phyloP scores from a whole-genome alignment of 768 basidiomycete species.

The Leccinum obscurum region DNA sequence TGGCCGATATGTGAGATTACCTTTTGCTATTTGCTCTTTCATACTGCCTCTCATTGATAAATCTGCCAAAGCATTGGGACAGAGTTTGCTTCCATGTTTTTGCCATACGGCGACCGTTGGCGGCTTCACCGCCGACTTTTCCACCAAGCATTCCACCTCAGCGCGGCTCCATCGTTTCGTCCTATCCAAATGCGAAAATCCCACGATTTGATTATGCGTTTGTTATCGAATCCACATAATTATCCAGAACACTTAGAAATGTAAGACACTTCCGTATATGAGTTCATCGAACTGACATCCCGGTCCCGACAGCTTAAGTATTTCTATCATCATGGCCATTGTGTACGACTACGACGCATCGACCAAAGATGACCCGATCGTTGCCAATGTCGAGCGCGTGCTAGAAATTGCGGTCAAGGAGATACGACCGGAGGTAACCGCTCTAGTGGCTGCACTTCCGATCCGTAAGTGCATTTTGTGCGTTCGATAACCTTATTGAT shows the following conservation, averaged over 20 bases:
- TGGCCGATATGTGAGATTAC: conserved; percentile 22
- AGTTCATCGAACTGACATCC: neutral
- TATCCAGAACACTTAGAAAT: conserved; percentile 24
- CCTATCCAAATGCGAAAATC: conserved; percentile 36
- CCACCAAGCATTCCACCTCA: neutral
- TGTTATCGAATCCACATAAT: conserved; percentile 26
- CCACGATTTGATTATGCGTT: conserved; percentile 9
- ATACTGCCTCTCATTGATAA: conserved; percentile 8
- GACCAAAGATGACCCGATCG: conserved; percentile 21
- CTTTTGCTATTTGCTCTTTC: neutral
- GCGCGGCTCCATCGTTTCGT: conserved; percentile 25
- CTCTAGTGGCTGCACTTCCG: conserved; percentile 17
- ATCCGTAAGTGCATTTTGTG: conserved; percentile 14
- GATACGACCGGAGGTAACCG: conserved; percentile 18
- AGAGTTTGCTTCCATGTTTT: conserved; percentile 11
- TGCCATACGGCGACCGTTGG: neutral
- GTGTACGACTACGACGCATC: conserved; percentile 26
- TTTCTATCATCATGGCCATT: conserved; percentile 24
- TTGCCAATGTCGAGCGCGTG: conserved; percentile 18
- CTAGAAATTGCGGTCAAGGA: conserved; percentile 10
- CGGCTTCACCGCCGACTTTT: neutral
- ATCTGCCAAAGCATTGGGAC: conserved; percentile 20
- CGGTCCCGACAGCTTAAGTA: conserved; percentile 15
- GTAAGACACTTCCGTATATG: conserved; percentile 8
- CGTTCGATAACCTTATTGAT: neutral